phyloP scores from a whole-genome alignment of 176 grass and related monocot species.

The Echinochloa phyllopogon region DNA sequence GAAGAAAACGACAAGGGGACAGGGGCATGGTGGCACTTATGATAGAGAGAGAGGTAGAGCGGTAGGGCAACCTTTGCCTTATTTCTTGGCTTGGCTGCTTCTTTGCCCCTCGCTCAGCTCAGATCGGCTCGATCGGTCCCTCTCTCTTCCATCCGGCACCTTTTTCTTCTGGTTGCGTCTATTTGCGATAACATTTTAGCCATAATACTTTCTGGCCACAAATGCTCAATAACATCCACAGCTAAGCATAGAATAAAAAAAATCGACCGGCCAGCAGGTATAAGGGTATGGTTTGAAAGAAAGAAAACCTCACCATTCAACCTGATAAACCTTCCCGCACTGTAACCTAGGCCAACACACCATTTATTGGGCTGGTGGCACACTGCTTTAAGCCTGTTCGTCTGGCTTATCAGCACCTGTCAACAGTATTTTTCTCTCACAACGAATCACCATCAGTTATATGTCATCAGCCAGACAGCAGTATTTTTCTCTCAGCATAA shows the following conservation, averaged over 20 bases:
- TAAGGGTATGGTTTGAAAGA: too few species aligned
- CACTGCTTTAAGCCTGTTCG: too few species aligned
- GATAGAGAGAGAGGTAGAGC: slow-evolving; percentile 29
- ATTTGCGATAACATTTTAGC: slow-evolving; percentile 1
- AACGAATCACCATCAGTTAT: too few species aligned
- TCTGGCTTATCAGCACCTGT: too few species aligned
- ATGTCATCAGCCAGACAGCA: too few species aligned
- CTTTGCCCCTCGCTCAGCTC: neutral
- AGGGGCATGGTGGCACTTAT: slow-evolving; percentile 46
- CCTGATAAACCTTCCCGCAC: too few species aligned
- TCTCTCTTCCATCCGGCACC: neutral
- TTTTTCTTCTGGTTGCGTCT: slow-evolving; percentile 35
- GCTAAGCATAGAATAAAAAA: neutral
- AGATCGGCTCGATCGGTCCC: neutral
- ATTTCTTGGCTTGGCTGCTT: neutral
- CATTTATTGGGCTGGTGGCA: too few species aligned
- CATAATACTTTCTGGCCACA: neutral
- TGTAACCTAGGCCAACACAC: too few species aligned
- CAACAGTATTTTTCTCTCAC: too few species aligned
- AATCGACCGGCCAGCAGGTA: too few species aligned
- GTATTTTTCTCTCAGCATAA: too few species aligned
- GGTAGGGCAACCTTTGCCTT: slow-evolving; percentile 39
- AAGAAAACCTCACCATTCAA: too few species aligned
- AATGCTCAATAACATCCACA: neutral
- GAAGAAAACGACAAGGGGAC: slow-evolving; percentile 50